Percentiles rank a stretch among this genome's conserved stretches.
Evolutionary conservation across 1,284 basidiomycete genomes (phyloP).

Genomic region (Pholiota adiposa): DNA sequence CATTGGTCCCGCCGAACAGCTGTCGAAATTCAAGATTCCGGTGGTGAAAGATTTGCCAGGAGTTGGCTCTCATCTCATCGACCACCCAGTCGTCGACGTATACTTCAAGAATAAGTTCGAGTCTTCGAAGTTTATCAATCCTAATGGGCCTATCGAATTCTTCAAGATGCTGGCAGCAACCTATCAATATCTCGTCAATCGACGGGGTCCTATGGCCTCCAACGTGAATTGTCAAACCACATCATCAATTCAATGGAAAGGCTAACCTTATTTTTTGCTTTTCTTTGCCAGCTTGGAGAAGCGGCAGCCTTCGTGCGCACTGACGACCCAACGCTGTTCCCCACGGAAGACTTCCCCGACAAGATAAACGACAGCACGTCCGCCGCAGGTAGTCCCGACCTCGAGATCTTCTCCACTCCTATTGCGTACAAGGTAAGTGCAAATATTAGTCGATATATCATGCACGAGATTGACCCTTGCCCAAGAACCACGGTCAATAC

Average conservation of each 20-base stretch:
- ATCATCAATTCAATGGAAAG: background rate
- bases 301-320: conserved; percentile 60
- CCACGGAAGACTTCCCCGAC: conserved; percentile 38
- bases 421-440: conserved; percentile 43
- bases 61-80: conserved; percentile 43
- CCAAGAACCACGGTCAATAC: conserved; percentile 37
- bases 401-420: conserved; percentile 61
- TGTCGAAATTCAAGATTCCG: conserved; percentile 35
- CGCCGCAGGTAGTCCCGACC: conserved; percentile 57
- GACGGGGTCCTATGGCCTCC: conserved; percentile 31
- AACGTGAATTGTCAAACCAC: conserved; percentile 49
- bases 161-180: conserved; percentile 39
- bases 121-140: conserved; percentile 44
- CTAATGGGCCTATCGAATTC: conserved; percentile 39
- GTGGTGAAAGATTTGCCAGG: conserved; percentile 41
- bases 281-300: conserved; percentile 64
- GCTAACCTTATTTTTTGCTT: background rate
- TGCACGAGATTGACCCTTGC: background rate
- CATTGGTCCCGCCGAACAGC: conserved; percentile 38
- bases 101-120: conserved; percentile 54
- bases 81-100: conserved; percentile 44
- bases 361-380: conserved; percentile 56
- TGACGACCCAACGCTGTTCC: conserved; percentile 57
- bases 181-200: conserved; percentile 32
- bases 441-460: background rate